Evolutionary conservation across 1,284 basidiomycete species (phyloP).

Genomic region (Ceratobasidium sp.): DNA sequence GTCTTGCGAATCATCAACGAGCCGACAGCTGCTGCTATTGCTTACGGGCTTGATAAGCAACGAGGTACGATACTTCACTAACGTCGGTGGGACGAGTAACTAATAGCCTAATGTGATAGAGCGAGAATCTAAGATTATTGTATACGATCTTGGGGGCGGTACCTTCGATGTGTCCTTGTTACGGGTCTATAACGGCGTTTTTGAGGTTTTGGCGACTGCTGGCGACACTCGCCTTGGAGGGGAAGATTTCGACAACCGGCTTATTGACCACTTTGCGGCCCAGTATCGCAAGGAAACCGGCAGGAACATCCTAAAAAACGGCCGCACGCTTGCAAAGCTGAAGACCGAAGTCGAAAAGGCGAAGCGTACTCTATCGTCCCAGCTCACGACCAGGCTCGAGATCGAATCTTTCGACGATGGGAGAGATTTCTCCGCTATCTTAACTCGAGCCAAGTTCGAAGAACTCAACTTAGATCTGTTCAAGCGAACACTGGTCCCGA

Average conservation of each 20-base stretch:
- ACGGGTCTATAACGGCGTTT: slow-evolving; percentile 66
- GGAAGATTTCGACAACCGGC: slow-evolving; percentile 64
- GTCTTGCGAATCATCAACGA: slow-evolving; percentile 69
- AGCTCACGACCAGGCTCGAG: slow-evolving; percentile 70
- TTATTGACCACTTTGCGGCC: slow-evolving; percentile 67
- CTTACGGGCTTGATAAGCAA: slow-evolving; percentile 67
- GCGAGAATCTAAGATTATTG: slow-evolving; percentile 69
- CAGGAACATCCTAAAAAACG: slow-evolving; percentile 67
- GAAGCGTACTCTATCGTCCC: slow-evolving; percentile 70
- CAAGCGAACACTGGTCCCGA: slow-evolving; percentile 73
- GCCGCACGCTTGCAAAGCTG: slow-evolving; percentile 66
- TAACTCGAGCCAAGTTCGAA: slow-evolving; percentile 73
- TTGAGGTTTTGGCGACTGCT: slow-evolving; percentile 40
- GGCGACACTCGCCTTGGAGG: slow-evolving; percentile 65
- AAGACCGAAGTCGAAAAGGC: slow-evolving; percentile 66
- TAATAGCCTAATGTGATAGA: slow-evolving; percentile 52
- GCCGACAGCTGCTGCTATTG: slow-evolving; percentile 68
- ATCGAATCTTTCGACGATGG: slow-evolving; percentile 72
- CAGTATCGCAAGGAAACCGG: slow-evolving; percentile 67
- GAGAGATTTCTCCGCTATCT: slow-evolving; percentile 69
- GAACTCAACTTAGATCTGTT: slow-evolving; percentile 74
- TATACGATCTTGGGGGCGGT: slow-evolving; percentile 69
- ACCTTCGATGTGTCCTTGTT: slow-evolving; percentile 73
- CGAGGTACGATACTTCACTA: neutral
- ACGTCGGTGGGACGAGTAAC: neutral